These are phyloP conservation scores for Russula ochroleuca DNA, from an alignment of 768 basidiomycete species.

Conservation along the genomic window DNA sequence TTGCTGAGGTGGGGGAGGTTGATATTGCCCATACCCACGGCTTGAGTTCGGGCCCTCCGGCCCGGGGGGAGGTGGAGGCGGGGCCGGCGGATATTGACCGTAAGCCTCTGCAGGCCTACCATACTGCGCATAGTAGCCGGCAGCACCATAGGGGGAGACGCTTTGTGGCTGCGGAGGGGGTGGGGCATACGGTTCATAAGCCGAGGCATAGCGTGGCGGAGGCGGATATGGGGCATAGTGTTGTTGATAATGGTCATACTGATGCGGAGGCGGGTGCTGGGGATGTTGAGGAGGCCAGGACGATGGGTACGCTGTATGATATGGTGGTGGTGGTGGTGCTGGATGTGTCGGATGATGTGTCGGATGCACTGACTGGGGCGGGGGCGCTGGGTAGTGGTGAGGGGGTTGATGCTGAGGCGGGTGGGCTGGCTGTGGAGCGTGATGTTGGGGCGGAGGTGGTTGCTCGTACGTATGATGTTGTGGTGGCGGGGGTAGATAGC, in stretches of 20 bases:
- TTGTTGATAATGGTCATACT: conserved; percentile 22
- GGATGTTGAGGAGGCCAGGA: conserved; percentile 24
- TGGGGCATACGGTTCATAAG: conserved; percentile 21
- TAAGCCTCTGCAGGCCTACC: conserved; percentile 20
- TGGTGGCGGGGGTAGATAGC: conserved; percentile 15
- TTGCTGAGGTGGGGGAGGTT: conserved; percentile 20
- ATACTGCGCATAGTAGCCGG: conserved; percentile 19
- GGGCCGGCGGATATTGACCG: conserved; percentile 15
- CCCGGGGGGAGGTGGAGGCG: conserved; percentile 14
- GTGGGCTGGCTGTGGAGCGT: conserved; percentile 16
- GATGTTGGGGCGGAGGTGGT: conserved; percentile 23
- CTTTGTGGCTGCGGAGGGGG: conserved; percentile 27
- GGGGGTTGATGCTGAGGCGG: conserved; percentile 24
- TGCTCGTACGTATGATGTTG: conserved; percentile 17
- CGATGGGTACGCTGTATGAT: conserved; percentile 19
- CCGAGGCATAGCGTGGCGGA: conserved; percentile 19
- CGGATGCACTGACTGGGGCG: conserved; percentile 25
- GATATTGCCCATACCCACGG: conserved; percentile 21
- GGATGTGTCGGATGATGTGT: conserved; percentile 17
- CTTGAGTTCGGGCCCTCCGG: conserved; percentile 14
- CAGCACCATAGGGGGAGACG: conserved; percentile 8
- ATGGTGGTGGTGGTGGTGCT: conserved; percentile 17
- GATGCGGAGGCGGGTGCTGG: conserved; percentile 15
- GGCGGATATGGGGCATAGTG: conserved; percentile 23
- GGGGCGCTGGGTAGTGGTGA: conserved; percentile 20